Percentiles rank a stretch among this genome's conserved stretches.
Conservation (phyloP, 2,329 filamentous ascomycete genomes). For the Magnaporthiopsis poae region DNA sequence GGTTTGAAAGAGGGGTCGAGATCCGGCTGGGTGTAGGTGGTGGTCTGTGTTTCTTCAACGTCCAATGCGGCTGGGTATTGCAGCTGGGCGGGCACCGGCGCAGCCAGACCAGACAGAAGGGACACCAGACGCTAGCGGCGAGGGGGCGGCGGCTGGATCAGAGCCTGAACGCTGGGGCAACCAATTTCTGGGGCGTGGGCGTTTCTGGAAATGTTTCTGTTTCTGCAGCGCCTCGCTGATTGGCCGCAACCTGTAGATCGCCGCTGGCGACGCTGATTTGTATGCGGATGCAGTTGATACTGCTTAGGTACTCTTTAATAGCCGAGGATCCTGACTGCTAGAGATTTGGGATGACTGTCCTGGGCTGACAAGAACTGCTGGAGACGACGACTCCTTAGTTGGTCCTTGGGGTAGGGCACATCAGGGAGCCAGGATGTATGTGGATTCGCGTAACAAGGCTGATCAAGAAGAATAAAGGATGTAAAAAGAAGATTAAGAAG, state of each 20-base stretch:
- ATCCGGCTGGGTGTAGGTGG: neutral
- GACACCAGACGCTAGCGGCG: neutral
- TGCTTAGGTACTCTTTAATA: neutral
- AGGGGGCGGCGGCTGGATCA: neutral
- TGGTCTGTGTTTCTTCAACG: slow-evolving; percentile 3
- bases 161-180: neutral
- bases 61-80: neutral
- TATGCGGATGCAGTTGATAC: neutral
- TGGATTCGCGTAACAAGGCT: neutral
- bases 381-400: neutral
- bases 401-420: neutral
- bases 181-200: neutral
- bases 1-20: slow-evolving; percentile 5
- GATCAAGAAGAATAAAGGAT: slow-evolving; percentile 3
- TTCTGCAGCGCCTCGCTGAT: neutral
- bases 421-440: neutral
- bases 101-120: neutral
- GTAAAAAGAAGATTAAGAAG: slow-evolving; percentile 8
- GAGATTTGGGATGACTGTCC: neutral
- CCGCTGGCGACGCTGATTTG: neutral
- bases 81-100: neutral
- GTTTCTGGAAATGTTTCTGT: neutral
- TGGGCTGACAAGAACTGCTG: neutral
- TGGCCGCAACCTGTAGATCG: neutral
- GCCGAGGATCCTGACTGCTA: neutral